These are phyloP conservation scores for Quercus lobata DNA, from an alignment of 331 rosid genomes.

Conservation along the genomic window DNA sequence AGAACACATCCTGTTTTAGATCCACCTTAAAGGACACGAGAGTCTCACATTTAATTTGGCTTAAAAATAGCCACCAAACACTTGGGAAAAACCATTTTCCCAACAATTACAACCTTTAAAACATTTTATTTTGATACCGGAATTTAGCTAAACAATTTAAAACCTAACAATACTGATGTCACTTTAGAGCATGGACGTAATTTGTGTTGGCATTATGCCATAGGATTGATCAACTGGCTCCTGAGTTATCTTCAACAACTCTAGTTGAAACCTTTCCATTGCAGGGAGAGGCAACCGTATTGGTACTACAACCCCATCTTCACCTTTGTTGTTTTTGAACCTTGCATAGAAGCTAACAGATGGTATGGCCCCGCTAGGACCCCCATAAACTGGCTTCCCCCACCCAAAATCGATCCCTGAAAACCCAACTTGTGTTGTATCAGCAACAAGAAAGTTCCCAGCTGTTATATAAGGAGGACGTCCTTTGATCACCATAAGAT, in stretches of 20 bases:
- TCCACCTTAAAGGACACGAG: too few relatives aligned
- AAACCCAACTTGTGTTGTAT: conserved; percentile 7
- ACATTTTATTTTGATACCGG: too few relatives aligned
- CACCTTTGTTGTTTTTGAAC: conserved; percentile 7
- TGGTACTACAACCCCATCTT: conserved; percentile 20
- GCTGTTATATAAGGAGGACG: conserved; percentile 6
- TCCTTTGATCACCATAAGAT: conserved; percentile 22
- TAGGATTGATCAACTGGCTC: background rate
- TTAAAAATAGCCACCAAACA: too few relatives aligned
- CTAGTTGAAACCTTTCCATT: background rate
- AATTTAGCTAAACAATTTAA: too few relatives aligned
- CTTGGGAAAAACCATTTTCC: too few relatives aligned
- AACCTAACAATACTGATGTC: background rate
- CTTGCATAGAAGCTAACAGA: conserved; percentile 11
- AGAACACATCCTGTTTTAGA: too few relatives aligned
- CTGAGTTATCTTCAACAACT: background rate
- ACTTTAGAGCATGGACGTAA: background rate
- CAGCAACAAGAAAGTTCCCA: conserved; percentile 26
- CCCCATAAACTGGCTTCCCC: conserved; percentile 31
- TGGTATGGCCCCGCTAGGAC: conserved; percentile 20
- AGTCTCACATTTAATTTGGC: too few relatives aligned
- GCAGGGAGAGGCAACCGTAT: conserved; percentile 16
- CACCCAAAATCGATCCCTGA: conserved; percentile 33
- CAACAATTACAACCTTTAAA: too few relatives aligned
- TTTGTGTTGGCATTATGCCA: background rate